These are phyloP conservation scores for Crithidia fasciculata DNA, from an alignment of 208 protist genomes.

Conservation along the genomic window DNA sequence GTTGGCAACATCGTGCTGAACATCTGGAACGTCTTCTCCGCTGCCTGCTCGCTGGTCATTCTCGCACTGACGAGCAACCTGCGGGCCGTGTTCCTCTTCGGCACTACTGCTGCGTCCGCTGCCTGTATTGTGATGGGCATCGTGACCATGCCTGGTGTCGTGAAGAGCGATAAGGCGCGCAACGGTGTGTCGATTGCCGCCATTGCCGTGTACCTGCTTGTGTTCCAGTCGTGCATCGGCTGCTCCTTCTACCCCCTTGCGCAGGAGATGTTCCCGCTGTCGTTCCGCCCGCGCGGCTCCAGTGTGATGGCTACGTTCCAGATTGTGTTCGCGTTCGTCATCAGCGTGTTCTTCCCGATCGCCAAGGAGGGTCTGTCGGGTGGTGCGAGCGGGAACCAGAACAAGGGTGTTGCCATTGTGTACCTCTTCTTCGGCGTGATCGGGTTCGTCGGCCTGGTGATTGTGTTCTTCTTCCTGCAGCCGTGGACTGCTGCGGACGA, in stretches of 20 bases:
- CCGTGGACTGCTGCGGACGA: constrained; percentile 54
- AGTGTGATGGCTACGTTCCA: constrained; percentile 68
- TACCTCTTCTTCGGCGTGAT: constrained; percentile 86
- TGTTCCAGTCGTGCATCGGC: constrained; percentile 76
- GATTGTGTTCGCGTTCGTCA: constrained; percentile 85
- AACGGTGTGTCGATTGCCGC: constrained; percentile 73
- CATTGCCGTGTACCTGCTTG: constrained; percentile 77
- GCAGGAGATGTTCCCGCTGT: constrained; percentile 80
- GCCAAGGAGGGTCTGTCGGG: constrained; percentile 72
- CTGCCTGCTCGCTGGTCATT: constrained; percentile 61
- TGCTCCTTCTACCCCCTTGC: constrained; percentile 81
- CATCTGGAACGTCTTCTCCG: constrained; percentile 83
- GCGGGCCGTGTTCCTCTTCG: constrained; percentile 66
- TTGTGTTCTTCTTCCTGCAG: constrained; percentile 73
- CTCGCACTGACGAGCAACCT: constrained; percentile 62
- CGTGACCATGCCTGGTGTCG: constrained; percentile 68
- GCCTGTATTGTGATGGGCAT: constrained; percentile 73
- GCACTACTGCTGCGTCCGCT: constrained; percentile 50
- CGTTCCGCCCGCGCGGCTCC: constrained; percentile 67
- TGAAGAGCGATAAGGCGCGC: constrained; percentile 46
- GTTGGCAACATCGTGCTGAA: constrained; percentile 81
- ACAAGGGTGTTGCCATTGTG: constrained; percentile 78
- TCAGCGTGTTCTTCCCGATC: constrained; percentile 86
- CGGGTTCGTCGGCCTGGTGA: constrained; percentile 70
- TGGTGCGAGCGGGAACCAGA: constrained; percentile 72